These are phyloP conservation scores for Blakeslea trispora DNA, from an alignment of 371 early-diverging fungal genomes.

Conservation along the genomic window DNA sequence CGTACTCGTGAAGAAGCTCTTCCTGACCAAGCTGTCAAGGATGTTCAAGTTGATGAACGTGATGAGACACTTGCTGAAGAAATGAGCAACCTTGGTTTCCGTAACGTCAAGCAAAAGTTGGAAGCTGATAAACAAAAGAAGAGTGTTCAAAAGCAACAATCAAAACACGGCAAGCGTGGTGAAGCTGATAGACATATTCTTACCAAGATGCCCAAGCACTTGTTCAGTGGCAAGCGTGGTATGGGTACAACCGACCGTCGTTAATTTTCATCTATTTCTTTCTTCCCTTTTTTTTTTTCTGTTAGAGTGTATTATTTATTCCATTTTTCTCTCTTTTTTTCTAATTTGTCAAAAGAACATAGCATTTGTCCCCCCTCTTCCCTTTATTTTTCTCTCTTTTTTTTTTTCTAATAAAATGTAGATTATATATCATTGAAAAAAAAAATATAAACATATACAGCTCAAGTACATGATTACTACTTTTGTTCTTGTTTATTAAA, in stretches of 20 bases:
- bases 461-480: no score
- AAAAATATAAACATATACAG: slow-evolving; percentile 1
- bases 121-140: slow-evolving; percentile 79
- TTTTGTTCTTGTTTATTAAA: no score
- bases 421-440: no score
- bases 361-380: no score
- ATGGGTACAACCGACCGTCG: slow-evolving; percentile 84
- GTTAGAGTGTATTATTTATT: neutral
- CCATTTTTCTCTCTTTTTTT: slow-evolving; percentile 1
- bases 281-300: neutral
- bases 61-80: slow-evolving; percentile 55
- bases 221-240: slow-evolving; percentile 93
- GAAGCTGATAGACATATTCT: slow-evolving; percentile 91
- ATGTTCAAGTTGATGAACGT: slow-evolving; percentile 56
- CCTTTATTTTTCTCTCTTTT: no score
- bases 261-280: no score
- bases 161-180: slow-evolving; percentile 84
- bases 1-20: slow-evolving; percentile 74
- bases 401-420: no score
- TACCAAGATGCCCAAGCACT: slow-evolving; percentile 95
- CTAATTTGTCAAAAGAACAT: slow-evolving; percentile 2
- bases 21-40: slow-evolving; percentile 62
- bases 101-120: slow-evolving; percentile 69
- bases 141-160: slow-evolving; percentile 68
- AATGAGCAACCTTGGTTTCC: slow-evolving; percentile 77